Evolutionary conservation across 192 early-diverging fungal genomes (phyloP).

Genomic region (Coemansia sp.): DNA sequence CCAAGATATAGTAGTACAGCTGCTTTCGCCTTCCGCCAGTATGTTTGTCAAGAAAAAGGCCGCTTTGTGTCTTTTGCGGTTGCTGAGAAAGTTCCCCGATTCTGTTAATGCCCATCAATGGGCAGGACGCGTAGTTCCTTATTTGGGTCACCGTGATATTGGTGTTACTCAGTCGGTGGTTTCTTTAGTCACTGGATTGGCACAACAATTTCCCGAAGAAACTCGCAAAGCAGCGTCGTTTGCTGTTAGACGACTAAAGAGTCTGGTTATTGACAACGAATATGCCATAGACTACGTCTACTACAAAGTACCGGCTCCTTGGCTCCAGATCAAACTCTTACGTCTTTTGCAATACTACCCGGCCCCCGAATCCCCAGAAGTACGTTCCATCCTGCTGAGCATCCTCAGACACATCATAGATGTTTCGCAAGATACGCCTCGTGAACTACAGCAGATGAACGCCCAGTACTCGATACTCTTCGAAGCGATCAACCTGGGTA

Average conservation of each 20-base stretch:
- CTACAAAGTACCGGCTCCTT: constrained; percentile 97
- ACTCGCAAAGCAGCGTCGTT: constrained; percentile 70
- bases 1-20: constrained; percentile 76
- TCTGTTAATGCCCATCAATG: constrained; percentile 84
- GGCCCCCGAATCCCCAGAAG: constrained; percentile 66
- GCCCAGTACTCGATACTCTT: constrained; percentile 97
- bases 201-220: constrained; percentile 85
- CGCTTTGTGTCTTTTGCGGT: constrained; percentile 83
- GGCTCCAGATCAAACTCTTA: constrained; percentile 96
- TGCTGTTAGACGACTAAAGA: constrained; percentile 76
- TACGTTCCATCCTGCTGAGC: constrained; percentile 65
- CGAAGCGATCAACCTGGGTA: constrained; percentile 94
- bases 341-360: constrained; percentile 95
- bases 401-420: constrained; percentile 82
- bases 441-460: constrained; percentile 97
- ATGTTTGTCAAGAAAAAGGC: constrained; percentile 98
- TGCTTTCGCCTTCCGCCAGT: constrained; percentile 80
- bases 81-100: constrained; percentile 89
- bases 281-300: constrained; percentile 87
- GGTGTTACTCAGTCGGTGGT: constrained; percentile 82
- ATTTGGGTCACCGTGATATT: constrained; percentile 88
- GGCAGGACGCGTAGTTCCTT: constrained; percentile 76
- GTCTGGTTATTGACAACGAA: constrained; percentile 84
- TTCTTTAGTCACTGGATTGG: constrained; percentile 87
- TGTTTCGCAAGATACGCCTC: constrained; percentile 83